phyloP scores from a whole-genome alignment of 805 yeast species.

The Cyberlindnera euphorbiiphila region DNA sequence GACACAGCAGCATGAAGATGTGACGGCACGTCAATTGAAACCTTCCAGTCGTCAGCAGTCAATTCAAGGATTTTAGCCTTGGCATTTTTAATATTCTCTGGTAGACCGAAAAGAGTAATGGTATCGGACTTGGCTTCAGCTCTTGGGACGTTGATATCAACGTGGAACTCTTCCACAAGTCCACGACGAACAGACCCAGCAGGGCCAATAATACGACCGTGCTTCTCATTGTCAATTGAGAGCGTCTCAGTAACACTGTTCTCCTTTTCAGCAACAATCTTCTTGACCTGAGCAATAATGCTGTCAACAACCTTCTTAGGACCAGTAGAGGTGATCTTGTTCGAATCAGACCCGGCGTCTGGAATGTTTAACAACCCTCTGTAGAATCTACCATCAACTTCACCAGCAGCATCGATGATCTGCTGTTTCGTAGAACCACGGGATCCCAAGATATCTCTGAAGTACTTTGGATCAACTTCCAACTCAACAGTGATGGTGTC shows the following conservation, averaged over 20 bases:
- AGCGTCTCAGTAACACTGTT: constrained; percentile 48
- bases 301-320: constrained; percentile 68
- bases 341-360: constrained; percentile 53
- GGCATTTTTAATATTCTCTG: constrained; percentile 61
- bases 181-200: constrained; percentile 71
- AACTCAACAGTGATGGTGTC: constrained; percentile 17
- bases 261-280: constrained; percentile 62
- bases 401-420: constrained; percentile 77
- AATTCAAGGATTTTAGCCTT: constrained; percentile 57
- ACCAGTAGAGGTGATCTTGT: constrained; percentile 64
- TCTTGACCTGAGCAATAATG: constrained; percentile 57
- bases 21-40: constrained; percentile 54
- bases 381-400: constrained; percentile 47
- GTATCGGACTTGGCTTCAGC: constrained; percentile 43
- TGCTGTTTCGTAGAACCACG: constrained; percentile 58
- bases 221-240: constrained; percentile 67
- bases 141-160: constrained; percentile 64
- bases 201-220: constrained; percentile 75
- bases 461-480: constrained; percentile 21
- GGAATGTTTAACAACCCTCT: constrained; percentile 67
- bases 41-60: constrained; percentile 54
- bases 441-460: constrained; percentile 19
- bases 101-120: constrained; percentile 59
- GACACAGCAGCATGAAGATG: constrained; percentile 55
- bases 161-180: constrained; percentile 66